Evolutionary conservation across 768 basidiomycete genomes (phyloP).

Genomic region (Collybia mongolica): DNA sequence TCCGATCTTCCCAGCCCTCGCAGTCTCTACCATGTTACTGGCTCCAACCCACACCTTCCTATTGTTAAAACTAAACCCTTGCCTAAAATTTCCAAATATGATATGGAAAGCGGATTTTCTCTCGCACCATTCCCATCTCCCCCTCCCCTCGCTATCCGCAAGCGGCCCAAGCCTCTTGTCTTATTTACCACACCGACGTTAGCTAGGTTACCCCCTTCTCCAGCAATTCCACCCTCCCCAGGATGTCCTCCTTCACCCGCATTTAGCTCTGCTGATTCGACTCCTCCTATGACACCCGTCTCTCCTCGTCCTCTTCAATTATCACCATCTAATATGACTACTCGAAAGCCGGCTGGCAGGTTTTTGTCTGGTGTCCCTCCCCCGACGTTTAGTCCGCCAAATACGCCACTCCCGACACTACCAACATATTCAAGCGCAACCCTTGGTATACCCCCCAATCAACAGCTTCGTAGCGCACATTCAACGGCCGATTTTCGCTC

Average conservation of each 20-base stretch:
- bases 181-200: slow-evolving; percentile 27
- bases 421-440: slow-evolving; percentile 18
- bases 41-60: slow-evolving; percentile 25
- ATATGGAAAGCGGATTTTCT: slow-evolving; percentile 13
- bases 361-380: slow-evolving; percentile 25
- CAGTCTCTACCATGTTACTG: slow-evolving; percentile 17
- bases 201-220: slow-evolving; percentile 29
- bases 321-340: slow-evolving; percentile 5
- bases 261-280: slow-evolving; percentile 36
- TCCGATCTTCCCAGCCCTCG: slow-evolving; percentile 16
- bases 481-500: slow-evolving; percentile 20
- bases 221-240: too few species aligned
- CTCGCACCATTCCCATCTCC: slow-evolving; percentile 37
- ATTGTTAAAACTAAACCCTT: slow-evolving; percentile 5
- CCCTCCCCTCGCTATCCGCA: slow-evolving; percentile 35
- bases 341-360: slow-evolving; percentile 12
- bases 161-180: slow-evolving; percentile 38
- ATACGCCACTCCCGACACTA: slow-evolving; percentile 33
- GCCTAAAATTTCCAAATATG: slow-evolving; percentile 4
- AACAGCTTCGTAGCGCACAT: slow-evolving; percentile 16
- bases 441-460: not conserved
- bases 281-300: slow-evolving; percentile 40
- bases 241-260: slow-evolving; percentile 10
- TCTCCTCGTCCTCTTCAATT: slow-evolving; percentile 16
- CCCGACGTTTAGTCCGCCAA: slow-evolving; percentile 32